phyloP scores from a whole-genome alignment of 148 eudicot genomes.

The Salicornia ramosissima region DNA sequence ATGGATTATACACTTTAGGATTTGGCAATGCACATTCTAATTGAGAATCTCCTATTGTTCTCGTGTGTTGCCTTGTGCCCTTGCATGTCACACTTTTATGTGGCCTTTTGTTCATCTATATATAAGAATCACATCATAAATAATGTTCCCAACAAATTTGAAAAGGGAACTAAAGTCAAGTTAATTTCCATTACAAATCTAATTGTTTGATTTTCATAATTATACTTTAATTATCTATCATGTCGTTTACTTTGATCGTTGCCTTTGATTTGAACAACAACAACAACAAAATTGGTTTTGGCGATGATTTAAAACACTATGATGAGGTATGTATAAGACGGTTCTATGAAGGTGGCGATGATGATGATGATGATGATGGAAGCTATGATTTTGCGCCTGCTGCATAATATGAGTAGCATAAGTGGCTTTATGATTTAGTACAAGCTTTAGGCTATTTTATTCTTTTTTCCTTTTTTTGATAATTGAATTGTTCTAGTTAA shows the following conservation, averaged over 20 bases:
- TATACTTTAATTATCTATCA: neutral
- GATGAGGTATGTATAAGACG: neutral
- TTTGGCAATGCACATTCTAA: conserved; percentile 1
- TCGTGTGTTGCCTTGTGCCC: conserved; percentile 12
- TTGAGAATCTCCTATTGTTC: neutral
- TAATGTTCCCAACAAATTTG: no score
- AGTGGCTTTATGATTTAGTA: no score
- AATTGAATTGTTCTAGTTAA: no score
- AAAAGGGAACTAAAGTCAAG: no score
- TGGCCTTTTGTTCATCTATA: neutral
- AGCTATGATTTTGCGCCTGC: conserved; percentile 17
- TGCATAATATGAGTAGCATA: neutral
- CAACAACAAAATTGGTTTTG: neutral
- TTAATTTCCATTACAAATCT: neutral
- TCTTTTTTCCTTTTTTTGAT: no score
- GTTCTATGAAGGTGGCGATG: conserved; percentile 9
- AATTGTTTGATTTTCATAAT: no score
- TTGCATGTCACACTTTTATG: neutral
- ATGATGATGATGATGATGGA: conserved; percentile 11
- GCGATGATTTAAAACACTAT: neutral
- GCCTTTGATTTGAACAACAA: neutral
- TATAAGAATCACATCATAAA: neutral
- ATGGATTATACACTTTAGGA: conserved; percentile 5
- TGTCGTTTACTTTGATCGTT: neutral
- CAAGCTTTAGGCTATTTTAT: no score